phyloP scores from a whole-genome alignment of 1,284 basidiomycete species.

The Puccinia brachypodii region DNA sequence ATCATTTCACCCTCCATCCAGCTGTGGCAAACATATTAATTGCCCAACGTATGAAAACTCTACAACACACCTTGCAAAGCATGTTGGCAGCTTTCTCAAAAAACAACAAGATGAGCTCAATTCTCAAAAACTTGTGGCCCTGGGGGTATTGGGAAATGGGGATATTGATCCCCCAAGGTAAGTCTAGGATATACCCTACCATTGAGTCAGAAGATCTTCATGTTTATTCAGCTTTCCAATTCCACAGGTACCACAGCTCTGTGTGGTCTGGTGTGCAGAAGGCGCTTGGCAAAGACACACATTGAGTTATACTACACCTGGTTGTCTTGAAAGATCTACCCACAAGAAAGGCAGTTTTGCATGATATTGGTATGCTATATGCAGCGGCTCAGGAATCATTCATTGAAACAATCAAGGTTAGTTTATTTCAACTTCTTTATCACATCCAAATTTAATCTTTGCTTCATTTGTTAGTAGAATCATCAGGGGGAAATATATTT shows the following conservation, averaged over 20 bases:
- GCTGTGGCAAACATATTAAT: too few species aligned
- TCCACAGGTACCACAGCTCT: background rate
- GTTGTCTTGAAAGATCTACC: background rate
- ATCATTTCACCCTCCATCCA: too few species aligned
- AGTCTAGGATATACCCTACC: too few species aligned
- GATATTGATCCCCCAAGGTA: too few species aligned
- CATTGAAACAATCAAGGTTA: slow-evolving; percentile 4
- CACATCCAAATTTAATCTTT: background rate
- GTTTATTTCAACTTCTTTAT: background rate
- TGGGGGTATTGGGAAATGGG: too few species aligned
- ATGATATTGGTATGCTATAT: background rate
- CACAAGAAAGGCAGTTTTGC: background rate
- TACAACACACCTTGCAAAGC: too few species aligned
- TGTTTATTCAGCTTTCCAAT: background rate
- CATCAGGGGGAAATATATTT: background rate
- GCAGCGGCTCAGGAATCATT: background rate
- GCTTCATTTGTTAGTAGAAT: background rate
- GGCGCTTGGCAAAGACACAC: background rate
- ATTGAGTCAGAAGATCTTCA: too few species aligned
- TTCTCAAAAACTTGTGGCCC: too few species aligned
- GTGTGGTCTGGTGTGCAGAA: background rate
- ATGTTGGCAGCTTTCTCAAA: too few species aligned
- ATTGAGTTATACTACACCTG: background rate
- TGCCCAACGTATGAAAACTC: too few species aligned
- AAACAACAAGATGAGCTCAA: too few species aligned